These are phyloP conservation scores for Trichocladium antarcticum DNA, from an alignment of 495 filamentous ascomycete genomes.

Conservation along the genomic window DNA sequence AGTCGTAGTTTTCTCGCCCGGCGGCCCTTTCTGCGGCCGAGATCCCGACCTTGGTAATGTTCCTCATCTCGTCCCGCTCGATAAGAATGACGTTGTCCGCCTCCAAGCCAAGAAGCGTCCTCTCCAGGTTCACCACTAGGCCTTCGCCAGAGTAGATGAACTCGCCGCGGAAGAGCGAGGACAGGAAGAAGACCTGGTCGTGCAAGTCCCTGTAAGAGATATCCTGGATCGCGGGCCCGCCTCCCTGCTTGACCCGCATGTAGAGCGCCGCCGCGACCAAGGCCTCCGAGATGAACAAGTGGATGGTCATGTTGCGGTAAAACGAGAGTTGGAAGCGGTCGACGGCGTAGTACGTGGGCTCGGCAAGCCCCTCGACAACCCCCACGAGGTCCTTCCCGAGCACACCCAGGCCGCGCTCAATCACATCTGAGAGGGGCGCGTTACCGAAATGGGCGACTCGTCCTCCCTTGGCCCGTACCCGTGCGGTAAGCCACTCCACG, in stretches of 20 bases:
- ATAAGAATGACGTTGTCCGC: constrained; percentile 68
- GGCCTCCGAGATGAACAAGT: constrained; percentile 88
- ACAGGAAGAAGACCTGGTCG: constrained; percentile 77
- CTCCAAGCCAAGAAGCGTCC: constrained; percentile 65
- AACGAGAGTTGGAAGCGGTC: constrained; percentile 95
- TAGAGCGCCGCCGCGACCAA: constrained; percentile 85
- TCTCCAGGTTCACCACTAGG: constrained; percentile 63
- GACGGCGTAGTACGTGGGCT: constrained; percentile 85
- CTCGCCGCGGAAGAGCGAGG: constrained; percentile 85
- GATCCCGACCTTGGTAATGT: constrained; percentile 58
- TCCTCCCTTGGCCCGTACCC: constrained; percentile 76
- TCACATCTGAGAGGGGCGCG: constrained; percentile 63
- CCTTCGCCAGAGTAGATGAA: constrained; percentile 93
- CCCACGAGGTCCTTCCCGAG: constrained; percentile 82
- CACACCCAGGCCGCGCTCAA: constrained; percentile 82
- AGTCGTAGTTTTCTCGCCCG: constrained; percentile 90
- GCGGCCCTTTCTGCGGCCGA: constrained; percentile 59
- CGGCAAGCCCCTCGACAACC: constrained; percentile 60
- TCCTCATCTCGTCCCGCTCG: constrained; percentile 43
- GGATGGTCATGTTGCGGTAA: constrained; percentile 98
- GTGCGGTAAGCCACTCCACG: constrained; percentile 78
- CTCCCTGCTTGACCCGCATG: constrained; percentile 76
- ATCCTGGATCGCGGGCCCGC: constrained; percentile 65
- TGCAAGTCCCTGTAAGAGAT: constrained; percentile 60
- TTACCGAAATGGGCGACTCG: constrained; percentile 87